phyloP scores from a whole-genome alignment of 345 rosid genomes.

The Citrus sinensis region DNA sequence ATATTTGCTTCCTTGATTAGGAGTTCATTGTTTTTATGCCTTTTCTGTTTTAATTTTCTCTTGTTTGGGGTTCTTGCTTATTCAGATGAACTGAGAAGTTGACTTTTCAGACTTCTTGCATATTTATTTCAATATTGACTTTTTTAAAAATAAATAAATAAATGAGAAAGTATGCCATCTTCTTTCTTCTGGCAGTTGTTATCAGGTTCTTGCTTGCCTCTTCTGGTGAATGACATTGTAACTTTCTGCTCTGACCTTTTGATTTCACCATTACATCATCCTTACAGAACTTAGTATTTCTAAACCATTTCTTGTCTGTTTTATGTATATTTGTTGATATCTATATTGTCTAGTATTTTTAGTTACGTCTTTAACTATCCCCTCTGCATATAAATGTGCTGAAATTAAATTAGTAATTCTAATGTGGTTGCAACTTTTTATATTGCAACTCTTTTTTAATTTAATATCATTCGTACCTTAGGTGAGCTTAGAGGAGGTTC shows the following conservation, averaged over 20 bases:
- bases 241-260: background rate
- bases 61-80: background rate
- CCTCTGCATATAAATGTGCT: background rate
- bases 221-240: background rate
- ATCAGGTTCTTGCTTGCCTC: background rate
- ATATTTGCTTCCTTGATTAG: slow-evolving; percentile 2
- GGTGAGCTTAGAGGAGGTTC: slow-evolving; percentile 1
- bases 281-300: background rate
- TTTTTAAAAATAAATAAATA: no score
- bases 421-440: background rate
- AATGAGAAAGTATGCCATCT: background rate
- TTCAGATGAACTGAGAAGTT: background rate
- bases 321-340: background rate
- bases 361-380: background rate
- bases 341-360: background rate
- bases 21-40: background rate
- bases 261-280: background rate
- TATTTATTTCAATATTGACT: background rate
- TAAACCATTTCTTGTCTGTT: background rate
- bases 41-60: background rate
- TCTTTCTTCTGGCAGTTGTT: background rate
- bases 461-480: background rate
- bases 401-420: background rate
- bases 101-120: background rate
- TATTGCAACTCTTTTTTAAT: background rate